Evolutionary conservation across 495 filamentous ascomycete genomes (phyloP), one percentile per base, ranked within the genome.

Genomic region (Penicillium atrosanguineum): DNA sequence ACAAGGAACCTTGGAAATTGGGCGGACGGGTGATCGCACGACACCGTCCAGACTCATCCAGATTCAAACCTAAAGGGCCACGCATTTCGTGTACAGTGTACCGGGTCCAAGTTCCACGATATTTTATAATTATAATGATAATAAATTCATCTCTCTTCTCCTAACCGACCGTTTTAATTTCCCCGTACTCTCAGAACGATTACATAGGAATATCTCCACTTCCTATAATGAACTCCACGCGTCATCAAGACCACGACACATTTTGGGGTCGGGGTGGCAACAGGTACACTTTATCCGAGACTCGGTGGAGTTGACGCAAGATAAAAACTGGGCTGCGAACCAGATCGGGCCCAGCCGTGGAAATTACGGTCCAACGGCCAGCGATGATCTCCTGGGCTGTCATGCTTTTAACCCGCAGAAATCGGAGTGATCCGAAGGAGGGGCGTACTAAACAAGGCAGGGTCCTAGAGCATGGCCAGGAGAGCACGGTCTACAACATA

Each of bases 341-440:
- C 63, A 59, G 63, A 64, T 61, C 55, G 26, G 34, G 45, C 50
- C 37, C 50, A 44, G 53, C 56, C 31, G 55, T 61, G 63, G 60
- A 64, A 61, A 66, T 61, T 54, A 47, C 48, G 53, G 59, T 44
- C 36, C 23, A 57, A 61, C 55, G 53, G 45, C 29, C 25, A 12
- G 16, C 18, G 43, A 51, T 51, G 37, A 41, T 44, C 25, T 34
- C 31, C 31, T 31, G 28, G 26, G 26, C 28, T 34, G 31, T 34
- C 31, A 34, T 34, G 31, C 12, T 34, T 1, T 34, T 14, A 1
- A 34, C 31, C 31, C 31, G 31, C 31, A 34, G 7, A 14, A 34
- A 34, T 14, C 31, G 31, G 31, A 34, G 31, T 34, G 31, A 34
- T 34, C 31, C 31, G 31, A 34, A 34, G 31, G 14, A 12, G 31